Conservation (phyloP, 345 rosid genomes). For the Populus pruinosa region DNA sequence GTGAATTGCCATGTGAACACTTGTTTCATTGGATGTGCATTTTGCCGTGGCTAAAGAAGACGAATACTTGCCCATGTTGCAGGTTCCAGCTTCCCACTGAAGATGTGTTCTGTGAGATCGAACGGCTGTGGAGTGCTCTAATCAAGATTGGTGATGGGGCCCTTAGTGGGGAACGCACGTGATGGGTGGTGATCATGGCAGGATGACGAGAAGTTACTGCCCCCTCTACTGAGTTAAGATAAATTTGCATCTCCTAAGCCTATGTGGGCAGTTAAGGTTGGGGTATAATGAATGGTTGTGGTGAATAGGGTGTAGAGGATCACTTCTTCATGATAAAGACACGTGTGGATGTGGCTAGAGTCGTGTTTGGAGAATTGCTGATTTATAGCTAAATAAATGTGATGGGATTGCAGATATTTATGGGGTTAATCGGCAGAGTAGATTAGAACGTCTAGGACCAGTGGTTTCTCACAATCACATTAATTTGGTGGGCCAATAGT, state of each 20-base stretch:
- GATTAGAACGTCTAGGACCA: background rate
- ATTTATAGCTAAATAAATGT: background rate
- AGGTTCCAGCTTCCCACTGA: slow-evolving; percentile 84
- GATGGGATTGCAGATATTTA: background rate
- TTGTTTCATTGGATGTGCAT: slow-evolving; percentile 87
- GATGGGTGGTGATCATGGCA: background rate
- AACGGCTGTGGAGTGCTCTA: slow-evolving; percentile 71
- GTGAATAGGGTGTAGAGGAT: background rate
- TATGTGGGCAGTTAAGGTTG: background rate
- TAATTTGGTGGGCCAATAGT: background rate
- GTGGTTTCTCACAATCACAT: background rate
- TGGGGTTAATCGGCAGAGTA: background rate
- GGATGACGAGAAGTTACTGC: background rate
- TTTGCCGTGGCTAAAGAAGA: slow-evolving; percentile 75
- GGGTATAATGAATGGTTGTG: background rate
- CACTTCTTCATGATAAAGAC: slow-evolving; percentile 11
- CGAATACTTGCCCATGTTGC: slow-evolving; percentile 89
- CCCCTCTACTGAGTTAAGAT: background rate
- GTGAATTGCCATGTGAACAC: slow-evolving; percentile 87
- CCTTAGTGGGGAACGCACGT: background rate
- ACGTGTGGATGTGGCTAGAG: slow-evolving; percentile 2
- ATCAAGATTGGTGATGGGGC: slow-evolving; percentile 24
- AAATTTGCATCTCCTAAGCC: background rate
- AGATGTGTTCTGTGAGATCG: slow-evolving; percentile 70
- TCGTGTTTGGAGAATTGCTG: background rate